Evolutionary conservation across 371 early-diverging fungal species (phyloP).

Genomic region (Apophysomyces variabilis): DNA sequence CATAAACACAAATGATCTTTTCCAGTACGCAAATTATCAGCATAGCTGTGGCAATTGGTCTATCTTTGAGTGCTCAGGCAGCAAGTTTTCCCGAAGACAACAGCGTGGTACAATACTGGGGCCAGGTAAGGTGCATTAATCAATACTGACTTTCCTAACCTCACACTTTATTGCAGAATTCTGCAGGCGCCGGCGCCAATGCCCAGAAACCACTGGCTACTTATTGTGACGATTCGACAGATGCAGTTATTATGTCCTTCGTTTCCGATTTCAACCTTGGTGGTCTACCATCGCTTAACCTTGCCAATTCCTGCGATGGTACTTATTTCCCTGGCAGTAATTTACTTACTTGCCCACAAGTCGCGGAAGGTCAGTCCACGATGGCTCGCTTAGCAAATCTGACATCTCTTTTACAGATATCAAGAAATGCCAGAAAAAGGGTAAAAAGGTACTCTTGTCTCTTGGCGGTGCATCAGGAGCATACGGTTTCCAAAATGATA

Average conservation of each 20-base stretch:
- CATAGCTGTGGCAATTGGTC: conserved; percentile 1
- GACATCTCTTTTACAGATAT: conserved; percentile 49
- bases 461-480: conserved; percentile 73
- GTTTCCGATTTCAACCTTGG: conserved; percentile 59
- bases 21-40: background rate
- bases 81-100: conserved; percentile 16
- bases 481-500: conserved; percentile 59
- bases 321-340: conserved; percentile 52
- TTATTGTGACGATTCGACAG: conserved; percentile 62
- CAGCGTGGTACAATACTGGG: conserved; percentile 40
- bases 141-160: background rate
- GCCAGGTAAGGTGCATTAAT: conserved; percentile 23
- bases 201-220: conserved; percentile 48
- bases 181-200: conserved; percentile 24
- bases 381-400: background rate
- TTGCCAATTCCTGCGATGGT: conserved; percentile 64
- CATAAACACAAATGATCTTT: background rate
- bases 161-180: conserved; percentile 27
- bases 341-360: conserved; percentile 60
- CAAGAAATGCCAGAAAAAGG: conserved; percentile 63
- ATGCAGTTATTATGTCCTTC: conserved; percentile 65
- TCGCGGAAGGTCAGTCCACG: conserved; percentile 45
- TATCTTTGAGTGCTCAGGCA: conserved; percentile 22
- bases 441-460: conserved; percentile 66
- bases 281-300: conserved; percentile 53